A percentile compares a stretch with the other conserved stretches of the same genome.
Evolutionary conservation across 768 basidiomycete species (phyloP).

Genomic region (Neoboletus subvelutipes): DNA sequence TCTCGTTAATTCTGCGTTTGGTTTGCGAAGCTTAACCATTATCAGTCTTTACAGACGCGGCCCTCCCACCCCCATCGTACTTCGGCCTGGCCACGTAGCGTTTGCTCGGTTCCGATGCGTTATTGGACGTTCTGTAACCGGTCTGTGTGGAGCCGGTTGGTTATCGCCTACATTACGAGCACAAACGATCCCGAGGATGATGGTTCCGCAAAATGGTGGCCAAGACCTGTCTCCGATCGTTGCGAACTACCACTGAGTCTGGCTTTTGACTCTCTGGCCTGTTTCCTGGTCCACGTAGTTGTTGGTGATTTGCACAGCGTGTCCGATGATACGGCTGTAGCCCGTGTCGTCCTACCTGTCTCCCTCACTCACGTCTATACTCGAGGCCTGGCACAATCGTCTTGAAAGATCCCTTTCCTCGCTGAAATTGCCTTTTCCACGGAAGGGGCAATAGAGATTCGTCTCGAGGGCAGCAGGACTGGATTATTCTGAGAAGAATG

Average conservation of each 20-base stretch:
- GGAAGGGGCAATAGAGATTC: conserved; percentile 56
- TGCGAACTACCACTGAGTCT: conserved; percentile 9
- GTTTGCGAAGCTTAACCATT: conserved; percentile 14
- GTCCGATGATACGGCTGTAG: conserved; percentile 14
- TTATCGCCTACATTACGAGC: conserved; percentile 2
- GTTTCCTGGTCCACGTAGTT: conserved; percentile 16
- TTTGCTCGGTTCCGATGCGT: conserved; percentile 37
- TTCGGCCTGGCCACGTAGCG: conserved; percentile 32
- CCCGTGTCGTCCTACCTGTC: conserved; percentile 2
- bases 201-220: conserved; percentile 12
- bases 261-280: conserved; percentile 28
- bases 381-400: conserved; percentile 10
- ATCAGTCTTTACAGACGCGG: conserved; percentile 19
- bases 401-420: conserved; percentile 17
- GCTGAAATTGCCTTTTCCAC: conserved; percentile 42
- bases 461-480: conserved; percentile 46
- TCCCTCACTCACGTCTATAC: conserved; percentile 17
- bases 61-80: conserved; percentile 24
- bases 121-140: conserved; percentile 19
- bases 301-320: conserved; percentile 2
- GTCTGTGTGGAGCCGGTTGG: conserved; percentile 8
- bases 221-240: conserved; percentile 34
- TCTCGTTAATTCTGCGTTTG: conserved; percentile 8
- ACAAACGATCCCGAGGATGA: not conserved
- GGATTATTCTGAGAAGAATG: conserved; percentile 26